These are phyloP conservation scores for Juglanconis oblonga DNA, from an alignment of 2,329 filamentous ascomycete genomes.

Conservation along the genomic window DNA sequence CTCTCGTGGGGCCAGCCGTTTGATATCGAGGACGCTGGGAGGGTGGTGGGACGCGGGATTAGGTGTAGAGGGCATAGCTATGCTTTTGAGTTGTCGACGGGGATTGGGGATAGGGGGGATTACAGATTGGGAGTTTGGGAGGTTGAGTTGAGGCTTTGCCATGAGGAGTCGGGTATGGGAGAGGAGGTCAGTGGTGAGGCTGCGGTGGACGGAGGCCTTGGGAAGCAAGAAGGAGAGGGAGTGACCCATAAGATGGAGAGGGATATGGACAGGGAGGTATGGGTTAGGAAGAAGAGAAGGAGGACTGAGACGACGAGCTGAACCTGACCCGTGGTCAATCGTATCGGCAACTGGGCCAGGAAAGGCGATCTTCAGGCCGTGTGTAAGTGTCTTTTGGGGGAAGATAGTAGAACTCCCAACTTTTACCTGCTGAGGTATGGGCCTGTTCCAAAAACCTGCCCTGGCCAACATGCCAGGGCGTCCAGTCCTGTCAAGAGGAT, in stretches of 20 bases:
- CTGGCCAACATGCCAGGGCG: no score
- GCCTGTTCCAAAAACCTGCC: no score
- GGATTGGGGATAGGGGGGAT: slow-evolving; percentile 9
- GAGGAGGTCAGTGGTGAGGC: background rate
- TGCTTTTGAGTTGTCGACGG: slow-evolving; percentile 15
- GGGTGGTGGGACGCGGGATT: slow-evolving; percentile 4
- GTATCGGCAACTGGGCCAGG: no score
- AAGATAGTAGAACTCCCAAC: no score
- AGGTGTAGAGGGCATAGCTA: slow-evolving; percentile 13
- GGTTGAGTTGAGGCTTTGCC: slow-evolving; percentile 4
- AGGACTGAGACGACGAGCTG: no score
- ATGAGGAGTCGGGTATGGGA: no score
- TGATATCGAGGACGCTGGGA: slow-evolving; percentile 14
- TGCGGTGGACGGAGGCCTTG: no score
- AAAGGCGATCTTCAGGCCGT: no score
- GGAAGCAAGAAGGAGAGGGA: background rate
- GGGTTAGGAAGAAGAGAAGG: slow-evolving; percentile 4
- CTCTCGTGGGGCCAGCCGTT: slow-evolving; percentile 14
- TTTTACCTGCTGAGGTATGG: no score
- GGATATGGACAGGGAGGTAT: slow-evolving; percentile 3
- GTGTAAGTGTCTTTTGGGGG: no score
- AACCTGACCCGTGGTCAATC: no score
- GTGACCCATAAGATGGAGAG: background rate
- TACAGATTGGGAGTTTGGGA: slow-evolving; percentile 15
- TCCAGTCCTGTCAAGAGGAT: no score